Base-by-base conservation (phyloP, 768 basidiomycete species). In the Mycena epipterygia region DNA sequence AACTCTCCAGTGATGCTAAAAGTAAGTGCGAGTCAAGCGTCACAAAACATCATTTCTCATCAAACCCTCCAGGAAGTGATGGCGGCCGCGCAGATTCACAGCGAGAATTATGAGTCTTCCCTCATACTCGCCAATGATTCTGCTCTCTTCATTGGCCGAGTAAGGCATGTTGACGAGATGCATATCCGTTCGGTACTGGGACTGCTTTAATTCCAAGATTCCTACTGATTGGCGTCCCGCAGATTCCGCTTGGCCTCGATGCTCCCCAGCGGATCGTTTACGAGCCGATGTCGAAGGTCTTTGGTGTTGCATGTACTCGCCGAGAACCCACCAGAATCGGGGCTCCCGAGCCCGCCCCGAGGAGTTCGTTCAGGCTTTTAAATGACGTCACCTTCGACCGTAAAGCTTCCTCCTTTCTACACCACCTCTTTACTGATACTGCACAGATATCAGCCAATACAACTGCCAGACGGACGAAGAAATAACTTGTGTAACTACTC, bases 1-100 rank as follows among this genome's bases (percentile, higher is more conserved):
- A 87, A 89, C 73, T 93, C 94, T 12, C 89, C 93, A 0, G 85
- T 96, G 33, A 89, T 90, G 81, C 76, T 95, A 58, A 95, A 93
- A 86, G 89, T 86, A 49, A 55, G 72, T 70, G 29, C 23, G 11
- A n/a, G 6, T 13, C 23, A 29, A 39, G 27, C 11, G 44, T 55
- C 14, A 51, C 21, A 16, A 68, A 52, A 2, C 67, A 44, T 23
- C 32, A 13, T 30, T 33, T 44, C 23, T 70, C 8, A 64, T 46
- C 3, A 12, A n/a, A 5, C 5, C 19, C 29, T 23, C 8, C 65
- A 89, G 88, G 85, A 92, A 72, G 82, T 92, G 35, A 81, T 76
- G 35, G 87, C 90, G 19, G 87, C 88, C 19, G 82, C 85, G 1
- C 79, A 79, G 33, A 67, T 95, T 25, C 87, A 90, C 66, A 85